Evolutionary conservation across 805 yeast species (phyloP).

Genomic region (Jamesozyma piceae): DNA sequence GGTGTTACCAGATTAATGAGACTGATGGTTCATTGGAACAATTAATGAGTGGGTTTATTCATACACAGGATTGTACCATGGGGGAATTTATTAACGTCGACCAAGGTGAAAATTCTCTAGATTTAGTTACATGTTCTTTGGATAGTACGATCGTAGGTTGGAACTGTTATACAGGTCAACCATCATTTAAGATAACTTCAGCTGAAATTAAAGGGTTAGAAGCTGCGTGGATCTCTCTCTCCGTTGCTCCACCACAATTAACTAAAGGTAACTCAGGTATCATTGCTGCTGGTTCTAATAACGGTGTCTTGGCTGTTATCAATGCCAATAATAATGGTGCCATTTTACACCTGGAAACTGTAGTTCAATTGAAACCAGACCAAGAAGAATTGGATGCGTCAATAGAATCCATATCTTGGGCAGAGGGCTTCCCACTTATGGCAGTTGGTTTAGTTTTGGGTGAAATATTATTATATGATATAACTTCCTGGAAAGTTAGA

Average conservation of each 20-base stretch:
- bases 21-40: slow-evolving; percentile 47
- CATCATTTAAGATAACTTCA: slow-evolving; percentile 56
- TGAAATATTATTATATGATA: slow-evolving; percentile 70
- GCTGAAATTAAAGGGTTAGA: slow-evolving; percentile 61
- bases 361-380: slow-evolving; percentile 46
- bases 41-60: slow-evolving; percentile 71
- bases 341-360: slow-evolving; percentile 54
- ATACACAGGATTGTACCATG: slow-evolving; percentile 68
- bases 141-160: slow-evolving; percentile 83
- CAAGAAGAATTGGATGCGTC: slow-evolving; percentile 58
- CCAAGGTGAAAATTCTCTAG: slow-evolving; percentile 46
- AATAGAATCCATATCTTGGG: slow-evolving; percentile 78
- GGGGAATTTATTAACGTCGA: slow-evolving; percentile 63
- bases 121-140: slow-evolving; percentile 67
- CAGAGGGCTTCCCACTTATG: slow-evolving; percentile 49
- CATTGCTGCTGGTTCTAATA: slow-evolving; percentile 77
- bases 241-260: slow-evolving; percentile 28
- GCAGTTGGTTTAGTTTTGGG: slow-evolving; percentile 91
- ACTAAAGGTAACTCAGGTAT: slow-evolving; percentile 43
- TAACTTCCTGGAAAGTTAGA: slow-evolving; percentile 80
- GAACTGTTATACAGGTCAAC: slow-evolving; percentile 75
- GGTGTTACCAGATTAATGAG: slow-evolving; percentile 72
- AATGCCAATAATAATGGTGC: slow-evolving; percentile 62
- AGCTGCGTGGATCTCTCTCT: slow-evolving; percentile 83
- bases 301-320: slow-evolving; percentile 74